Evolutionary conservation across 805 yeast species (phyloP).

Genomic region (Teunomyces tritomae): DNA sequence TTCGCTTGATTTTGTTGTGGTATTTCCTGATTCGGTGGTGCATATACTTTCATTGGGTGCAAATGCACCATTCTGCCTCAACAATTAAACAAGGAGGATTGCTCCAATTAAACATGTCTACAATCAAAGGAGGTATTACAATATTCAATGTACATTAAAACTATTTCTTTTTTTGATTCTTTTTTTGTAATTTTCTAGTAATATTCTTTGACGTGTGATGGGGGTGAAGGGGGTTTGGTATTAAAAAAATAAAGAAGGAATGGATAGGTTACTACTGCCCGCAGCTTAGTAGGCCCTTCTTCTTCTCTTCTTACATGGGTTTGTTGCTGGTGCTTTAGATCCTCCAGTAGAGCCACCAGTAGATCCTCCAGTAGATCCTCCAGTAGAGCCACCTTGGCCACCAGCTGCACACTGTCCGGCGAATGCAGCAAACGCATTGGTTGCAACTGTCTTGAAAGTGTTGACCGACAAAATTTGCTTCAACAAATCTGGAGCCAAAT

Average conservation of each 20-base stretch:
- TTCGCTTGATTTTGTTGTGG: neutral
- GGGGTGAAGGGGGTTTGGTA: neutral
- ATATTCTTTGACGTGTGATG: neutral
- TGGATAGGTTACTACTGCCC: neutral
- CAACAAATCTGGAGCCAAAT: constrained; percentile 32
- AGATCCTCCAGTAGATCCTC: constrained; percentile 3
- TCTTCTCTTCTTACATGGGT: constrained; percentile 30
- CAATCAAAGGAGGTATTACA: neutral
- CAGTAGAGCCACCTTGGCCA: neutral
- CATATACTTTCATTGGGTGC: neutral
- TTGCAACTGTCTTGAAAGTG: constrained; percentile 33
- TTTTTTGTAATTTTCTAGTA: neutral
- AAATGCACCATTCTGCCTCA: neutral
- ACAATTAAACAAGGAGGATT: neutral
- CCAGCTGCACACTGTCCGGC: constrained; percentile 27
- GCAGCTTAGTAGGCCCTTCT: constrained; percentile 26
- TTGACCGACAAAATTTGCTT: constrained; percentile 29
- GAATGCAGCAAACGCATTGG: constrained; percentile 38
- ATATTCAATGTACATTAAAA: neutral
- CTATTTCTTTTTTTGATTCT: neutral
- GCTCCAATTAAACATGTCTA: neutral
- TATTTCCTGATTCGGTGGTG: constrained; percentile 3
- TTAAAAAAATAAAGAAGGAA: neutral
- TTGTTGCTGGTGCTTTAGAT: constrained; percentile 7
- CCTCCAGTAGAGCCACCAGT: constrained; percentile 10